Conservation (phyloP, 1,139 yeast species). For the Williopsis jadinii region DNA sequence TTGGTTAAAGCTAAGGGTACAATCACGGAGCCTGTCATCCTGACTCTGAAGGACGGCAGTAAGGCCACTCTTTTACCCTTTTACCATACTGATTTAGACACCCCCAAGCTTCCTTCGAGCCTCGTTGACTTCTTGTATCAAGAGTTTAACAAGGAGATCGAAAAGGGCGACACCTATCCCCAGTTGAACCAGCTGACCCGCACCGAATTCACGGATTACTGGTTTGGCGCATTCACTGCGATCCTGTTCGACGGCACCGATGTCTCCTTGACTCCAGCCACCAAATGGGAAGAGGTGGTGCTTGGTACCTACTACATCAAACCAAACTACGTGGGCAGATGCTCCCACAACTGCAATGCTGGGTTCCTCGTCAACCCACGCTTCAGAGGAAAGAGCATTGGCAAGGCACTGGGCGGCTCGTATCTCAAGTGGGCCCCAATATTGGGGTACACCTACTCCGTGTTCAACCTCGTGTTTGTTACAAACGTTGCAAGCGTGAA, state of each 20-base stretch:
- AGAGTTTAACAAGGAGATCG: slow-evolving; percentile 79
- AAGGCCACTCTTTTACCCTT: slow-evolving; percentile 83
- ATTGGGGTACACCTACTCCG: slow-evolving; percentile 68
- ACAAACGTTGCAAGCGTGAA: slow-evolving; percentile 59
- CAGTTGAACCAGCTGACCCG: slow-evolving; percentile 56
- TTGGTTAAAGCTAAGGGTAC: slow-evolving; percentile 21
- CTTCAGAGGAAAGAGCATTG: slow-evolving; percentile 52
- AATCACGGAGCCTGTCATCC: slow-evolving; percentile 33
- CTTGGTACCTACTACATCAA: slow-evolving; percentile 69
- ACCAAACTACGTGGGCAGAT: slow-evolving; percentile 73
- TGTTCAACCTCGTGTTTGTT: slow-evolving; percentile 76
- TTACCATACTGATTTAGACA: slow-evolving; percentile 29
- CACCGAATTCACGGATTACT: slow-evolving; percentile 65
- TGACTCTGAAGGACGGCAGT: slow-evolving; percentile 65
- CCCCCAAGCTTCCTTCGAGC: slow-evolving; percentile 53
- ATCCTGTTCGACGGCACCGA: slow-evolving; percentile 29
- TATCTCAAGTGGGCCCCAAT: slow-evolving; percentile 62
- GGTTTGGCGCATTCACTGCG: slow-evolving; percentile 84
- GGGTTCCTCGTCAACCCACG: slow-evolving; percentile 60
- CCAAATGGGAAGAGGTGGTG: slow-evolving; percentile 38
- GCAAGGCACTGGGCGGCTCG: slow-evolving; percentile 51
- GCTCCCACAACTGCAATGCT: slow-evolving; percentile 75
- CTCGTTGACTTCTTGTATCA: slow-evolving; percentile 65
- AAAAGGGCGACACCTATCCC: slow-evolving; percentile 78
- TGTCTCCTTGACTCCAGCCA: slow-evolving; percentile 9